A percentile compares a stretch with the other conserved stretches of the same genome.
These are phyloP conservation scores for Eucalyptus curtisii DNA, from an alignment of 345 rosid genomes.

Conservation along the genomic window DNA sequence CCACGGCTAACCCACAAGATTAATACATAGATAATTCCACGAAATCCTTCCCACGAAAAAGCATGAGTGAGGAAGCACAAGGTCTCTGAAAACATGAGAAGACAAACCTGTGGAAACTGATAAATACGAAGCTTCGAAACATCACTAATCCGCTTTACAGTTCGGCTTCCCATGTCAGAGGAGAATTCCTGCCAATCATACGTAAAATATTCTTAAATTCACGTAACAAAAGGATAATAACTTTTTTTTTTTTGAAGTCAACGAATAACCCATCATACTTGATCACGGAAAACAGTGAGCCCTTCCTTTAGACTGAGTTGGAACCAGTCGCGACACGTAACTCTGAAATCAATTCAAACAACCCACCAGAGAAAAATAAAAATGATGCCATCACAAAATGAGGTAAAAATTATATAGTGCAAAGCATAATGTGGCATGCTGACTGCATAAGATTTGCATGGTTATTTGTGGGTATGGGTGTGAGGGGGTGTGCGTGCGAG, in stretches of 20 bases:
- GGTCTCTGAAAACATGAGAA: background rate
- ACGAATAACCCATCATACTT: slow-evolving; percentile 24
- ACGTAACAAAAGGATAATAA: background rate
- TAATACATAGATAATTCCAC: background rate
- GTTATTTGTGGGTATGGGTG: background rate
- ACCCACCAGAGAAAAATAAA: background rate
- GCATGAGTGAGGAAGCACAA: background rate
- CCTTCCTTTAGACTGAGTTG: slow-evolving; percentile 99
- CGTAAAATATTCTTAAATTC: background rate
- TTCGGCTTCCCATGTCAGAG: slow-evolving; percentile 97
- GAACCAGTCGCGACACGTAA: slow-evolving; percentile 99
- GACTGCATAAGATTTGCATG: background rate
- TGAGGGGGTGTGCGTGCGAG: too few relatives aligned
- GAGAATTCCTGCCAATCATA: slow-evolving; percentile 66
- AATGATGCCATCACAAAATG: background rate
- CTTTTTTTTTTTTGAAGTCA: background rate
- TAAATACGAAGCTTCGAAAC: slow-evolving; percentile 82
- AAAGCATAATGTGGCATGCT: background rate
- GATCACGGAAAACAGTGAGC: slow-evolving; percentile 96
- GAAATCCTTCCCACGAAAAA: background rate
- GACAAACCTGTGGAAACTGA: slow-evolving; percentile 84
- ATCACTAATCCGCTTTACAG: slow-evolving; percentile 93
- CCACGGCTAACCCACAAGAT: background rate
- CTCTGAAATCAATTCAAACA: slow-evolving; percentile 36
- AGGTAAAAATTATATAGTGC: background rate